Evolutionary conservation across 2,329 filamentous ascomycete genomes (phyloP).

Genomic region (Exophiala alcalophila): DNA sequence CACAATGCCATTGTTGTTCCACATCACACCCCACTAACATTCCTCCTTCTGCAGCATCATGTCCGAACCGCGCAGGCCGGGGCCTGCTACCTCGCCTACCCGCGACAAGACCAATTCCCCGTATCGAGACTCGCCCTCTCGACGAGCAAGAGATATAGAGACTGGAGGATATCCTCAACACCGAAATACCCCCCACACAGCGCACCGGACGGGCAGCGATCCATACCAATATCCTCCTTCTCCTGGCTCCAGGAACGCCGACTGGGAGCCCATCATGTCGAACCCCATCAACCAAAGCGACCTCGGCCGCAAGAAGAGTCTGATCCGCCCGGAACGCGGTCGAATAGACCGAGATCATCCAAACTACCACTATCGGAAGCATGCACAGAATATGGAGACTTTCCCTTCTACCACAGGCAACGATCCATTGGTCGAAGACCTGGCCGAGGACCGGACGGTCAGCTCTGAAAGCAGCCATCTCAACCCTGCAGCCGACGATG

Average conservation of each 20-base stretch:
- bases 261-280: constrained; percentile 54
- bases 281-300: constrained; percentile 42
- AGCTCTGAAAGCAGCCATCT: constrained; percentile 63
- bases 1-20: constrained; percentile 19
- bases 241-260: constrained; percentile 48
- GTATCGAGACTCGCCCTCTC: constrained; percentile 66
- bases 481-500: constrained; percentile 41
- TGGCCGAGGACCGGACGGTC: constrained; percentile 51
- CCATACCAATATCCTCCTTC: constrained; percentile 28
- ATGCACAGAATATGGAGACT: constrained; percentile 88
- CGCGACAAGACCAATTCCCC: constrained; percentile 58
- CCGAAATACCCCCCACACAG: constrained; percentile 38
- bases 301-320: constrained; percentile 72
- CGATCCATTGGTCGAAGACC: constrained; percentile 78
- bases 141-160: constrained; percentile 70
- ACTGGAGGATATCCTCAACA: constrained; percentile 46
- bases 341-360: constrained; percentile 83
- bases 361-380: constrained; percentile 93
- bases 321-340: constrained; percentile 84
- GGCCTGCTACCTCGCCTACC: constrained; percentile 56
- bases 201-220: constrained; percentile 23
- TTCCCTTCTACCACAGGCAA: constrained; percentile 89
- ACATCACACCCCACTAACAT: constrained; percentile 19
- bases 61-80: constrained; percentile 60
- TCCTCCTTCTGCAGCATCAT: constrained; percentile 33